Evolutionary conservation across 768 basidiomycete genomes (phyloP), one percentile per base, ranked within the genome.

Genomic region (Trichaptum fuscoviolaceum): DNA sequence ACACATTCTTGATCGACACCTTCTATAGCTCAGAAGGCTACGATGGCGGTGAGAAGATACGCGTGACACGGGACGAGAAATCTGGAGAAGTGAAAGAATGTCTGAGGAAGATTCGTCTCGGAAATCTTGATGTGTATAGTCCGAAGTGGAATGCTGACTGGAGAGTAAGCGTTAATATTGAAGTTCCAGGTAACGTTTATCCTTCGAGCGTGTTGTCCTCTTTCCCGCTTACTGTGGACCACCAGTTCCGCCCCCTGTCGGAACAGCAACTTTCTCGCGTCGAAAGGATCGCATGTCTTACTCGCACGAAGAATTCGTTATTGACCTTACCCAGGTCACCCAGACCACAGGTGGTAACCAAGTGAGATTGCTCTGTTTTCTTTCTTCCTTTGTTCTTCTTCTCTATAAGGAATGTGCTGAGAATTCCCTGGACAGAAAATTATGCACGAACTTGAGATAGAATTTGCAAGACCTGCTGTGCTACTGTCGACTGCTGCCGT

Each of bases 321-420:
- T 99, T 69, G 97, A 99, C 79, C 83, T 99, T 62, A 99, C 97
- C 0, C 94, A 96, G 77, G 96, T 99, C 62, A 86, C 86, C 1
- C 83, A 88, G 4, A 81, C 81, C 8, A 71, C 77, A 15, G 76
- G 64, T 77, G 78, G 66, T 81, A 84, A 58, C 90, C 91, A 73
- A 17, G 23, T 58, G 26, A 57, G n/a, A 63, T 67, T 62, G 27
- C 24, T 27, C 61, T 62, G 35, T 23, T 25, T 23, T 58, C 30
- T 64, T 62, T 60, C 58, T 58, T 58, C 57, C 59, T 30, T 67
- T 27, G 35, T 25, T 20, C n/a, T 63, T 58, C 3, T 3, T 26
- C n/a, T n/a, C 57, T 58, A n/a, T n/a, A n/a, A 2, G n/a, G 57
- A 58, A 58, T 58, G 57, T 3, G 30, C 30, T 30, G 8, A 30